Percentiles rank a stretch among this genome's conserved stretches.
Conservation (phyloP, 2,329 filamentous ascomycete species). For the Hirsutella minnesotensis region DNA sequence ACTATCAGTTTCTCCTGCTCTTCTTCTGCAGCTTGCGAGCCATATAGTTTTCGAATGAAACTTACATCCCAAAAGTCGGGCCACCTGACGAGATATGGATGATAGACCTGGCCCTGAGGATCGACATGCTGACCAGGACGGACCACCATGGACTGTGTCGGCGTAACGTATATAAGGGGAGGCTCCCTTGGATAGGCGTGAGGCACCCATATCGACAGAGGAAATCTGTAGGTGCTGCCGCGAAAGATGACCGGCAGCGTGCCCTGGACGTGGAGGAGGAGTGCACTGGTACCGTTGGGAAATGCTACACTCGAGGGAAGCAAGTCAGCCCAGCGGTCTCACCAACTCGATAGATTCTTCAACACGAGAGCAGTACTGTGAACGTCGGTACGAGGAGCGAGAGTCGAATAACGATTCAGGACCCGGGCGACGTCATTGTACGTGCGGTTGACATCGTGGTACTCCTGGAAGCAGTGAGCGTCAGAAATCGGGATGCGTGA, state of each 20-base stretch:
- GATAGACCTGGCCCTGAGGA: constrained; percentile 84
- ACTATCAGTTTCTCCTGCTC: constrained; percentile 2
- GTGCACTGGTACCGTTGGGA: constrained; percentile 73
- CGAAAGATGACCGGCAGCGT: constrained; percentile 88
- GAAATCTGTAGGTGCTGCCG: constrained; percentile 81
- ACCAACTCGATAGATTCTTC: background rate
- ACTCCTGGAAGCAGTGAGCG: constrained; percentile 50
- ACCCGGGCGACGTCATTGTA: constrained; percentile 84
- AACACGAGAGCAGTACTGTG: constrained; percentile 56
- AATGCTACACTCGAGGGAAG: constrained; percentile 50
- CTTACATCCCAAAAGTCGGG: constrained; percentile 79
- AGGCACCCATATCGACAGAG: constrained; percentile 85
- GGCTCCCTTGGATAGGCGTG: constrained; percentile 79
- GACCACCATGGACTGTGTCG: constrained; percentile 78
- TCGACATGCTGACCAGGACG: constrained; percentile 91
- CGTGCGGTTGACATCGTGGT: constrained; percentile 81
- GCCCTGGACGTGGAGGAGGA: constrained; percentile 76
- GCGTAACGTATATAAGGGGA: constrained; percentile 80
- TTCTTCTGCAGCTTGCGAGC: background rate
- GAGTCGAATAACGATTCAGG: constrained; percentile 65
- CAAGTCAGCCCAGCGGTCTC: background rate
- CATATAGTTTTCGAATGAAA: background rate
- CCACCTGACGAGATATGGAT: constrained; percentile 91
- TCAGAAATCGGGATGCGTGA: background rate
- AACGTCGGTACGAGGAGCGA: constrained; percentile 82